Evolutionary conservation across 2,329 filamentous ascomycete genomes (phyloP).

Genomic region (Cytospora mali): DNA sequence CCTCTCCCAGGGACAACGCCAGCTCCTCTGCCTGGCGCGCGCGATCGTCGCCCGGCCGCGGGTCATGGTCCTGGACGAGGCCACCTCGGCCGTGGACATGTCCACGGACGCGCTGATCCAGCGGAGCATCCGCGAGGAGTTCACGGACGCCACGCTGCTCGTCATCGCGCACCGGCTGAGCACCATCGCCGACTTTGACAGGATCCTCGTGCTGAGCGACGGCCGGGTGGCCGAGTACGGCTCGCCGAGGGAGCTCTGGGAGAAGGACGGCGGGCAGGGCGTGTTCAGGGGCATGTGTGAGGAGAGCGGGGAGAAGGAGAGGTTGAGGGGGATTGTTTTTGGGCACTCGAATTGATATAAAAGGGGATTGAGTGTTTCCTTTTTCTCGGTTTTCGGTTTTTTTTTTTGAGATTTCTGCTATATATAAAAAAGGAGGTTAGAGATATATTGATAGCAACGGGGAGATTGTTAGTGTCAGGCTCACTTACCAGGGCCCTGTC

Average conservation of each 20-base stretch:
- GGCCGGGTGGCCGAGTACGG: constrained; percentile 71
- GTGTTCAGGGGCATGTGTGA: constrained; percentile 66
- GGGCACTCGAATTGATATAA: no score
- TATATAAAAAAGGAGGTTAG: background rate
- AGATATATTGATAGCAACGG: background rate
- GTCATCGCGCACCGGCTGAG: constrained; percentile 77
- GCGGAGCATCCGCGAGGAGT: constrained; percentile 71
- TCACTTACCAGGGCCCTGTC: background rate
- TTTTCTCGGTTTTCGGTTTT: background rate
- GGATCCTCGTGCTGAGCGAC: constrained; percentile 71
- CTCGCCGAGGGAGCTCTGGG: constrained; percentile 63
- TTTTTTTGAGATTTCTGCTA: background rate
- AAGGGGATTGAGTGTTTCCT: background rate
- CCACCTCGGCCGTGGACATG: constrained; percentile 79
- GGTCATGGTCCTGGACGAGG: constrained; percentile 80
- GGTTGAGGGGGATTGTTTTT: constrained; percentile 51
- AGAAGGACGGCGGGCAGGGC: constrained; percentile 44
- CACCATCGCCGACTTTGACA: constrained; percentile 77
- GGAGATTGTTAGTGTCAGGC: background rate
- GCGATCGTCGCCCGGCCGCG: constrained; percentile 73
- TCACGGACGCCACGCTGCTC: constrained; percentile 67
- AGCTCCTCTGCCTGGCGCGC: constrained; percentile 73
- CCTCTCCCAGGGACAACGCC: constrained; percentile 74
- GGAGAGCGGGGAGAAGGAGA: constrained; percentile 61
- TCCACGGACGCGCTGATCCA: constrained; percentile 74